Evolutionary conservation across 495 filamentous ascomycete species (phyloP).

Genomic region (Xylaria castorea): DNA sequence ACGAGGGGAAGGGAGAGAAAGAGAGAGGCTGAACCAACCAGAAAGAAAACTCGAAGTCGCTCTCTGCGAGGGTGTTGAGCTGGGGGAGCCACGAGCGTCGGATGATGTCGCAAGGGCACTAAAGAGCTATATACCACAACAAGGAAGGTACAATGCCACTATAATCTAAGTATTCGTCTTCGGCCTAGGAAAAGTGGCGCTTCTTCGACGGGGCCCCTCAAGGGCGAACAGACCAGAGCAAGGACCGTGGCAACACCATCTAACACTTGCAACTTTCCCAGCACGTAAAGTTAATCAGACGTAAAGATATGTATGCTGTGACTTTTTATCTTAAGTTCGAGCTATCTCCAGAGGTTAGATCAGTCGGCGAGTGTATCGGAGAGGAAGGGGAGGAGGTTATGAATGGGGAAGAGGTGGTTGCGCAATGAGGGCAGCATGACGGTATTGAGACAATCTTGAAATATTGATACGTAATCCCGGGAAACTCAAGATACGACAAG

Average conservation of each 20-base stretch:
- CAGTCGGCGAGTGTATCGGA: background rate
- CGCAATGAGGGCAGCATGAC: slow-evolving; percentile 27
- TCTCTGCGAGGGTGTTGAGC: background rate
- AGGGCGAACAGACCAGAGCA: background rate
- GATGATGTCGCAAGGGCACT: background rate
- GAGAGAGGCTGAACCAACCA: background rate
- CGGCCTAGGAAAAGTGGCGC: background rate
- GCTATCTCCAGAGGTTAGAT: slow-evolving; percentile 10
- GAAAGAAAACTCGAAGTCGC: background rate
- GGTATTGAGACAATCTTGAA: slow-evolving; percentile 11
- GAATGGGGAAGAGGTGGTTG: background rate
- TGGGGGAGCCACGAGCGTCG: slow-evolving; percentile 31
- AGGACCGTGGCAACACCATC: background rate
- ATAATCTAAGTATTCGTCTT: background rate
- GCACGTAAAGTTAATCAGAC: background rate
- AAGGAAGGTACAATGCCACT: background rate
- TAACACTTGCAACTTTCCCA: background rate
- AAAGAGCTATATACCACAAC: background rate
- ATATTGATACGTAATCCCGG: slow-evolving; percentile 3
- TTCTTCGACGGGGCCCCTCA: background rate
- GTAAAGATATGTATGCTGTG: background rate
- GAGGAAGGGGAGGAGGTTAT: background rate
- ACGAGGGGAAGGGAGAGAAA: background rate
- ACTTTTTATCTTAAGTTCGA: background rate
- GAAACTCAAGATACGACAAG: slow-evolving; percentile 3